Percentiles rank a stretch among this genome's conserved stretches.
These are phyloP conservation scores for Exutisphaerella laricina DNA, from an alignment of 2,329 filamentous ascomycete genomes.

Conservation along the genomic window DNA sequence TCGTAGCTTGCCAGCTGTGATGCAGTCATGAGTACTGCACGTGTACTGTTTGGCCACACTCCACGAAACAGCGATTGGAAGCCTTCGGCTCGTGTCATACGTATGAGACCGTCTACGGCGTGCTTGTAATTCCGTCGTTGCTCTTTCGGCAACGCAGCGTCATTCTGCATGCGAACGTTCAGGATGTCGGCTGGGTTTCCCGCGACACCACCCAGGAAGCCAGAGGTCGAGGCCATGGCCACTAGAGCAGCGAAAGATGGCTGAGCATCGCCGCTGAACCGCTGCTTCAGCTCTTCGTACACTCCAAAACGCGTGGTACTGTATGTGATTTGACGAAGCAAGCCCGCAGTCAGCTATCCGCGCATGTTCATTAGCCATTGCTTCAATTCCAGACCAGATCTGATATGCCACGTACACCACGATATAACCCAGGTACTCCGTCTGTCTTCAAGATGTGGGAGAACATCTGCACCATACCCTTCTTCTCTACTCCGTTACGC, in stretches of 20 bases:
- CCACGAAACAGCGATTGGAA: conserved; percentile 70
- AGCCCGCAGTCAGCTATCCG: conserved; percentile 70
- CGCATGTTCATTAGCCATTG: conserved; percentile 1
- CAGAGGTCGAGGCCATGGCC: conserved; percentile 74
- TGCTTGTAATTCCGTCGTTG: conserved; percentile 84
- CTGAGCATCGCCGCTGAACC: conserved; percentile 47
- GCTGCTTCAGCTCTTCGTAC: conserved; percentile 86
- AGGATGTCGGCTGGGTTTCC: conserved; percentile 95
- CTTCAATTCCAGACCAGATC: background rate
- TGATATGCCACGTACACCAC: conserved; percentile 53
- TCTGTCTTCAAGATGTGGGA: conserved; percentile 70
- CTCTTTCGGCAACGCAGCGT: conserved; percentile 64
- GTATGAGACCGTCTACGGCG: conserved; percentile 76
- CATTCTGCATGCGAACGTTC: conserved; percentile 98
- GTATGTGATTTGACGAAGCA: conserved; percentile 89
- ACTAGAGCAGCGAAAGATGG: conserved; percentile 68
- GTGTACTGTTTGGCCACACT: conserved; percentile 73
- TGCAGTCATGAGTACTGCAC: conserved; percentile 83
- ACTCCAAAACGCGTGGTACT: conserved; percentile 93
- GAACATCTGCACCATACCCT: conserved; percentile 81
- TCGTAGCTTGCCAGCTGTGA: conserved; percentile 81
- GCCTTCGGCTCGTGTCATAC: conserved; percentile 86
- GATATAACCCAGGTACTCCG: conserved; percentile 77
- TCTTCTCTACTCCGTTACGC: conserved; percentile 61
- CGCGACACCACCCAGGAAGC: conserved; percentile 79